Evolutionary conservation across 129 eudicot genomes (phyloP).

Genomic region (Chrysanthemum lavandulifolium): DNA sequence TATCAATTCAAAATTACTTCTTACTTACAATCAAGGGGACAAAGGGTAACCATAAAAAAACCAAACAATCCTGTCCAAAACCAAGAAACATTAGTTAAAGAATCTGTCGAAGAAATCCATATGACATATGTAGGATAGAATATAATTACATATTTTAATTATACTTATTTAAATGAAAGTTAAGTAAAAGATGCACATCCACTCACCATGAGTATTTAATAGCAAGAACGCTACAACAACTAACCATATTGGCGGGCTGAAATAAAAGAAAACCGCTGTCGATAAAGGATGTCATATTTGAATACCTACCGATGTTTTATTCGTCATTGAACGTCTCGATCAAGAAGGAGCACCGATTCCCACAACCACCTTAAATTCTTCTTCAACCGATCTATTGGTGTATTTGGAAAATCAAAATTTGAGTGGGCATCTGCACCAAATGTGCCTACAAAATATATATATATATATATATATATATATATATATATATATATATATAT

Average conservation of each 20-base stretch:
- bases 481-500: too few relatives aligned
- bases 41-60: conserved; percentile 65
- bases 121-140: neutral
- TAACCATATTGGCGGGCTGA: conserved; percentile 66
- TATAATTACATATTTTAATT: too few relatives aligned
- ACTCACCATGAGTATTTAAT: conserved; percentile 63
- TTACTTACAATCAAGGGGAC: conserved; percentile 64
- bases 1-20: neutral
- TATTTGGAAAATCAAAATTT: too few relatives aligned
- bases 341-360: conserved; percentile 38
- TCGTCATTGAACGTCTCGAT: too few relatives aligned
- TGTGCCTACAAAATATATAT: too few relatives aligned
- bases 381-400: too few relatives aligned
- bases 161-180: neutral
- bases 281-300: too few relatives aligned
- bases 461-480: too few relatives aligned
- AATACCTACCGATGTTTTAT: too few relatives aligned
- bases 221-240: conserved; percentile 51
- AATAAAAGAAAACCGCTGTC: neutral
- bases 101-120: neutral
- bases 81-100: neutral
- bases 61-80: conserved; percentile 57
- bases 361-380: too few relatives aligned
- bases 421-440: too few relatives aligned
- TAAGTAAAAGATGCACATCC: neutral